These are phyloP conservation scores for Suillus brevipes DNA, from an alignment of 768 basidiomycete genomes.

Conservation along the genomic window DNA sequence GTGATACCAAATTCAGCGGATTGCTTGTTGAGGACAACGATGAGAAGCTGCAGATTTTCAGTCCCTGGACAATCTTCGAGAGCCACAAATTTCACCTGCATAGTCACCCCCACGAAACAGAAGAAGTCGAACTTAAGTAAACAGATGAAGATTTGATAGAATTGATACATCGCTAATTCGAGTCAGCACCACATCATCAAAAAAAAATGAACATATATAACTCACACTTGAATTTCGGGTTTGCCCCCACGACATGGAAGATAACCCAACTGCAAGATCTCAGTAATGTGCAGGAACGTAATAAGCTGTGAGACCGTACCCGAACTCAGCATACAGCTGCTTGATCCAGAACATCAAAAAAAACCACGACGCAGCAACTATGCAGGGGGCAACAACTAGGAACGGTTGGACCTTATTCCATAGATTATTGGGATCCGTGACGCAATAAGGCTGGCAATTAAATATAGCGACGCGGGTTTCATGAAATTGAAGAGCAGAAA, in stretches of 20 bases:
- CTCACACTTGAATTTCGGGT: slow-evolving; percentile 81
- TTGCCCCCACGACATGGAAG: slow-evolving; percentile 87
- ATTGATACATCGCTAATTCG: slow-evolving; percentile 78
- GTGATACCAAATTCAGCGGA: slow-evolving; percentile 82
- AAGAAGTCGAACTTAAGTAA: slow-evolving; percentile 91
- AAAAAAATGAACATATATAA: slow-evolving; percentile 7
- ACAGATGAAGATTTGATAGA: slow-evolving; percentile 84
- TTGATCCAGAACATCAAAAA: slow-evolving; percentile 67
- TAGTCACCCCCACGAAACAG: slow-evolving; percentile 82
- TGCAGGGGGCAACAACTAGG: slow-evolving; percentile 69
- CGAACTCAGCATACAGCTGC: slow-evolving; percentile 77
- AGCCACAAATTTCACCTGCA: slow-evolving; percentile 55
- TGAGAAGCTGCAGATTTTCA: slow-evolving; percentile 60
- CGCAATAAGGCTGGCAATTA: slow-evolving; percentile 23
- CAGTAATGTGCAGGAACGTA: slow-evolving; percentile 7
- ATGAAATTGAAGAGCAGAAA: slow-evolving; percentile 73
- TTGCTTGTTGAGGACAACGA: slow-evolving; percentile 63
- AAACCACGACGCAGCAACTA: slow-evolving; percentile 69
- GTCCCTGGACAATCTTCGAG: background rate
- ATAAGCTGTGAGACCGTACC: slow-evolving; percentile 47
- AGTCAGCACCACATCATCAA: slow-evolving; percentile 4
- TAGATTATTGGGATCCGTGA: slow-evolving; percentile 52
- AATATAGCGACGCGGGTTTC: slow-evolving; percentile 70
- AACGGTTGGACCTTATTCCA: slow-evolving; percentile 62
- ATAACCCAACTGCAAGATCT: slow-evolving; percentile 70